Evolutionary conservation across 2,329 filamentous ascomycete genomes (phyloP), one percentile per base, ranked within the genome.

Genomic region (Alternaria solani): DNA sequence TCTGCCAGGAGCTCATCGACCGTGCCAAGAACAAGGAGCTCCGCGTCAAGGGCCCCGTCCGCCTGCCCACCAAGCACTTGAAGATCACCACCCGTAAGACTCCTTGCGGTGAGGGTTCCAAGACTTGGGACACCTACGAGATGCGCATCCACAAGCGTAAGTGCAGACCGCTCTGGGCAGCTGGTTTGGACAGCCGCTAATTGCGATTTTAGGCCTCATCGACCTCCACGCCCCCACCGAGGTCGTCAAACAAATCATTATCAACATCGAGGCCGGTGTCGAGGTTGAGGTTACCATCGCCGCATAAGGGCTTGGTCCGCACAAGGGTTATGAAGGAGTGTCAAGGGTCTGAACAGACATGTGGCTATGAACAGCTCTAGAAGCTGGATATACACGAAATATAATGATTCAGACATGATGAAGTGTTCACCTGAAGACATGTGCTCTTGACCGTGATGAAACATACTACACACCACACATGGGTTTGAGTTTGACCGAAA

Each of bases 71-170:
- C 87, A 97, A 97, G 91, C 92, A 89, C 82, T 89, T 98, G 79
- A 93, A 95, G 88, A 89, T 97, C 87, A 93, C 92, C 82, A 97
- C 95, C 87, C 91, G 95, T 81, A 99, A 99, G 91, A 98, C 95
- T 71, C 95, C 95, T 82, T 95, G 92, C 86, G 95, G 95, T 91
- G 95, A 99, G 89, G 95, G 95, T 86, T 96, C 91, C 84, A 99
- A 99, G 93, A 99, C 95, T 81, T 99, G 95, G 95, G 95, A 98
- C 83, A 90, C 88, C 83, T 99, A 87, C 84, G 94, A 99, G 91
- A 96, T 99, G 93, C 91, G 94, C 86, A 96, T 97, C 82, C 93
- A 97, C 89, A 97, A 97, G 91, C 91, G 94, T 71, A 61, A 44
- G 58, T 53, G n/a, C 28, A 36, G 30, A 18, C n/a, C 6, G 8